A percentile compares a stretch with the other conserved stretches of the same genome.
Evolutionary conservation across 768 basidiomycete species (phyloP).

Genomic region (Lactarius quietus): DNA sequence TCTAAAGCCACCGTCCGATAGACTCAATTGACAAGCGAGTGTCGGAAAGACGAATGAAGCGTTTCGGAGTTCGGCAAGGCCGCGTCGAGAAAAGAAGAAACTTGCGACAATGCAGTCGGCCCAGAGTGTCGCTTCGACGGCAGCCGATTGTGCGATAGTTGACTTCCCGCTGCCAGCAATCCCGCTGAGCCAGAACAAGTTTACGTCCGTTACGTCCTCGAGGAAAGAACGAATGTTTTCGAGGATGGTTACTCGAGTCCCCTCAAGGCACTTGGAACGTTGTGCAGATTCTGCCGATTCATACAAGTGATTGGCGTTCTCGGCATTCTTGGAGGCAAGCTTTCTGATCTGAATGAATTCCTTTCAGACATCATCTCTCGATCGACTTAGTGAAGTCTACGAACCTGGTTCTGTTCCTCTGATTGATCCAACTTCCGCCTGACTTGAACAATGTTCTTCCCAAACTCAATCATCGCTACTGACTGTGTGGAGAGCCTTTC

Average conservation of each 20-base stretch:
- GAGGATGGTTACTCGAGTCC: background rate
- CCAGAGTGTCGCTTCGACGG: background rate
- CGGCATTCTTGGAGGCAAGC: background rate
- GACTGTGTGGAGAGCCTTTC: background rate
- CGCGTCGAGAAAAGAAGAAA: background rate
- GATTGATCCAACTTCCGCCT: background rate
- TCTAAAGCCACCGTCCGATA: background rate
- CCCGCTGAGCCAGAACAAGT: background rate
- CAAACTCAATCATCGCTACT: background rate
- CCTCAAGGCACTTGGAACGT: background rate
- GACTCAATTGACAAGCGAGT: background rate
- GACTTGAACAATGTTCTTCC: background rate
- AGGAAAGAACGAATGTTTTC: background rate
- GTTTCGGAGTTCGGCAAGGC: background rate
- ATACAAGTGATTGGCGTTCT: background rate
- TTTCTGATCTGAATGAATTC: background rate
- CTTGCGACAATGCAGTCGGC: background rate
- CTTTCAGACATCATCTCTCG: background rate
- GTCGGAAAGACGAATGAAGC: background rate
- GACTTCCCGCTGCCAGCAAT: background rate
- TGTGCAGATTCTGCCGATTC: background rate
- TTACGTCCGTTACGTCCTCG: background rate
- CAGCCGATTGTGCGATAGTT: background rate
- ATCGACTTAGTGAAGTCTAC: background rate
- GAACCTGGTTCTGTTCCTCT: background rate